These are phyloP conservation scores for Emmonsia crescens DNA, from an alignment of 2,329 filamentous ascomycete species.

Conservation along the genomic window DNA sequence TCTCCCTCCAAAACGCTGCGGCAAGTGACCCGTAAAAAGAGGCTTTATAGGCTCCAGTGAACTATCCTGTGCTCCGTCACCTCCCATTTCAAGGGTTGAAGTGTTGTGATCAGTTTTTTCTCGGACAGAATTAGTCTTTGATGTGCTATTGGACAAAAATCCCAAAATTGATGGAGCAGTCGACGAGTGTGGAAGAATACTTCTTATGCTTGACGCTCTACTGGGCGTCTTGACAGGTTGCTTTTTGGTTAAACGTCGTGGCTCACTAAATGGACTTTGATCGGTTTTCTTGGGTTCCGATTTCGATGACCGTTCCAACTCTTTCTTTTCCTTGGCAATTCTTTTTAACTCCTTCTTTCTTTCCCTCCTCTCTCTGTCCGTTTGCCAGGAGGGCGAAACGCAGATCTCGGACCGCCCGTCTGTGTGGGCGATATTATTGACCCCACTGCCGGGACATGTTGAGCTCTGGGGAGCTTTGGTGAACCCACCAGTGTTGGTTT, in stretches of 20 bases:
- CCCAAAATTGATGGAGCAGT: conserved; percentile 10
- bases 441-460: neutral
- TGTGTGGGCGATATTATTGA: neutral
- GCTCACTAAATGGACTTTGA: conserved; percentile 5
- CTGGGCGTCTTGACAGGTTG: conserved; percentile 9
- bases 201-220: conserved; percentile 12
- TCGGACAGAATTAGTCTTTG: conserved; percentile 9
- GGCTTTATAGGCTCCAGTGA: neutral
- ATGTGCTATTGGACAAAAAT: conserved; percentile 10
- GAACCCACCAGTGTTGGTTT: neutral
- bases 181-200: conserved; percentile 9
- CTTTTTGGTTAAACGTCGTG: conserved; percentile 12
- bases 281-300: conserved; percentile 4
- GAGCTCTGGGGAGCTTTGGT: too few species aligned
- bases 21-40: conserved; percentile 7
- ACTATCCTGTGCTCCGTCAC: neutral
- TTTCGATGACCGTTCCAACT: conserved; percentile 11
- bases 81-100: neutral
- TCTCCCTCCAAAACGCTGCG: neutral
- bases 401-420: conserved; percentile 10
- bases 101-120: conserved; percentile 3
- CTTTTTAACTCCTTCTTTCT: conserved; percentile 11
- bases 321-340: conserved; percentile 12
- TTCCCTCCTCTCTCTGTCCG: conserved; percentile 9
- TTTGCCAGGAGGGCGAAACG: conserved; percentile 13